Conservation (phyloP, 371 early-diverging fungal genomes). For the Lichtheimia ramosa region DNA sequence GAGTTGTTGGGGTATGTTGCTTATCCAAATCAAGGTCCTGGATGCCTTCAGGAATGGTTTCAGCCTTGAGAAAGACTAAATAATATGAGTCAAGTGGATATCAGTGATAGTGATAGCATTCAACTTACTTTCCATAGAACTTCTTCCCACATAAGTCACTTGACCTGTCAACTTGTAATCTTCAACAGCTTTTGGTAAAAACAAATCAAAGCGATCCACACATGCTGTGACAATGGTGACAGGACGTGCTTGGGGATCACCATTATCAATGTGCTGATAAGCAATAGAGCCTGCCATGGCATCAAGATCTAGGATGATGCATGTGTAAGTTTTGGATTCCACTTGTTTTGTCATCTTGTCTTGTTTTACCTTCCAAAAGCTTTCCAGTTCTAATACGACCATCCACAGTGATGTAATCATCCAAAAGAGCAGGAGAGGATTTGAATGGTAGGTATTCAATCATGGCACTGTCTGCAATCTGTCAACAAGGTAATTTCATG, state of each 20-base stretch:
- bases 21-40: neutral
- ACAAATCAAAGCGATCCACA: slow-evolving; percentile 84
- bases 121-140: slow-evolving; percentile 80
- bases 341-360: too few species aligned
- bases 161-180: slow-evolving; percentile 82
- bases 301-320: slow-evolving; percentile 59
- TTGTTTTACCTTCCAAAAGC: slow-evolving; percentile 49
- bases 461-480: slow-evolving; percentile 81
- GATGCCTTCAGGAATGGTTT: slow-evolving; percentile 9
- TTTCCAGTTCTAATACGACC: slow-evolving; percentile 69
- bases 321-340: too few species aligned
- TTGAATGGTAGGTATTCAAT: slow-evolving; percentile 80
- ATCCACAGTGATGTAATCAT: slow-evolving; percentile 78
- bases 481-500: too few species aligned
- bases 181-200: slow-evolving; percentile 62
- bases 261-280: slow-evolving; percentile 70
- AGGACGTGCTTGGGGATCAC: slow-evolving; percentile 53
- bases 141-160: slow-evolving; percentile 85
- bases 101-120: neutral
- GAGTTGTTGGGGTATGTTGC: neutral
- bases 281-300: slow-evolving; percentile 81
- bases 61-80: slow-evolving; percentile 15
- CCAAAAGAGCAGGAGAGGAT: slow-evolving; percentile 69
- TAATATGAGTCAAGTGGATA: neutral
- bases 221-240: slow-evolving; percentile 87